Conservation (phyloP, 164 flowering plant species). For the Aristolochia fimbriata region DNA sequence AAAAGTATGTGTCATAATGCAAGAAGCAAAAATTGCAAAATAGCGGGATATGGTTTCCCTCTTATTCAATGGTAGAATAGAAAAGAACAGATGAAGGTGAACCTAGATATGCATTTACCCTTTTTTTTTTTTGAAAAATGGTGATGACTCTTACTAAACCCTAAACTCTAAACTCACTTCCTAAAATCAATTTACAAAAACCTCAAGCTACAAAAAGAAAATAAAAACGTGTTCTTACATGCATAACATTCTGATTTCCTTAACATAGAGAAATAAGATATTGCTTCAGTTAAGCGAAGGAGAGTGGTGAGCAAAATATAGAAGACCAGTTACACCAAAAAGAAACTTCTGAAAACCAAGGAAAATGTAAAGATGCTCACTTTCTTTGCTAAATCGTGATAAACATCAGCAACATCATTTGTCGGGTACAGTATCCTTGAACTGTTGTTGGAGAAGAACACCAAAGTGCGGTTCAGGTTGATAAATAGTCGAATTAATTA, state of each 20-base stretch:
- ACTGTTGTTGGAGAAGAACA: constrained; percentile 30
- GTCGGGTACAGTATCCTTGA: constrained; percentile 60
- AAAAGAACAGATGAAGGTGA: neutral
- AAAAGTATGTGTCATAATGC: neutral
- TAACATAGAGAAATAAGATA: neutral
- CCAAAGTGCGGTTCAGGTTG: neutral
- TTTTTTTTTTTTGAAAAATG: too few species aligned
- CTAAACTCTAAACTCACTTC: too few species aligned
- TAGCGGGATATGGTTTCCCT: neutral
- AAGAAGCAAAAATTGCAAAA: neutral
- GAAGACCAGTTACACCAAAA: neutral
- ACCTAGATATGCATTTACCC: too few species aligned
- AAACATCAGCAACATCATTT: constrained; percentile 65
- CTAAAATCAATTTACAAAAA: neutral
- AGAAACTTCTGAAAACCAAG: too few species aligned
- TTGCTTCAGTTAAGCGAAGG: neutral
- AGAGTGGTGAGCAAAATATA: neutral
- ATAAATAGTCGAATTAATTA: too few species aligned
- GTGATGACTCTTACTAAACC: too few species aligned
- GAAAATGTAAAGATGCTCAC: constrained; percentile 17
- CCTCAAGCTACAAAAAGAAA: neutral
- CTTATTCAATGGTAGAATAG: neutral
- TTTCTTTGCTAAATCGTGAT: constrained; percentile 81
- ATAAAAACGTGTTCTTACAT: neutral
- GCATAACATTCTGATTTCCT: neutral